Evolutionary conservation across 768 basidiomycete species (phyloP), one percentile per base, ranked within the genome.

Genomic region (Hericium alpestre): DNA sequence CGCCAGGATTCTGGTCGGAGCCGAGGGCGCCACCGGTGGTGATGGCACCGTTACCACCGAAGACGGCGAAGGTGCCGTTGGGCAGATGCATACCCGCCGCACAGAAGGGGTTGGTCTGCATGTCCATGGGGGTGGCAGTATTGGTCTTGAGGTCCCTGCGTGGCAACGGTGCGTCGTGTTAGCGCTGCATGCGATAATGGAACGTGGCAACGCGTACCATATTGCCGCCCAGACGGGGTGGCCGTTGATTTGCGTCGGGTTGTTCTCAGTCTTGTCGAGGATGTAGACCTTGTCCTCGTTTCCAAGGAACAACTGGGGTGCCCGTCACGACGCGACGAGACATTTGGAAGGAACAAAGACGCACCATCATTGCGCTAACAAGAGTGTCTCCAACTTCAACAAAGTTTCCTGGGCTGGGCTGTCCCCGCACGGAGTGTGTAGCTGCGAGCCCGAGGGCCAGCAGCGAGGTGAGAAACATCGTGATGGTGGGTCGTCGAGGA

Each of bases 191-290:
- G 43, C 15, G 20, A 15, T 9, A n/a, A 10, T 18, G 43, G n/a
- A 32, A 32, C 32, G 43, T 18, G 20, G 13, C 12, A 20, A 15
- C 27, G 59, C 71, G 16, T 23, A 84, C 84, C 84, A 90, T 16
- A 84, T 81, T 0, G 85, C 67, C 20, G 81, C 89, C 81, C 85
- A 87, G 1, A 86, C 85, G 11, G 90, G 76, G 70, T 90, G 89
- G 1, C 80, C 81, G 58, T 78, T 74, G 59, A 92, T 76, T 62
- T 76, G 71, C 3, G 79, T 79, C 2, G 76, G 75, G 66, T 93
- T 93, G 37, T 80, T 81, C 66, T 93, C 90, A 1, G 84, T 82
- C 73, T 96, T 96, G 75, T 96, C 93, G n/a, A 93, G 72, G 20
- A 93, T 87, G 71, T 93, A 94, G 38, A 94, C 86, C 67, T 83